Evolutionary conservation across 257 asterid species (phyloP), one percentile per base, ranked within the genome.

Genomic region (Primulina huaijiensis): DNA sequence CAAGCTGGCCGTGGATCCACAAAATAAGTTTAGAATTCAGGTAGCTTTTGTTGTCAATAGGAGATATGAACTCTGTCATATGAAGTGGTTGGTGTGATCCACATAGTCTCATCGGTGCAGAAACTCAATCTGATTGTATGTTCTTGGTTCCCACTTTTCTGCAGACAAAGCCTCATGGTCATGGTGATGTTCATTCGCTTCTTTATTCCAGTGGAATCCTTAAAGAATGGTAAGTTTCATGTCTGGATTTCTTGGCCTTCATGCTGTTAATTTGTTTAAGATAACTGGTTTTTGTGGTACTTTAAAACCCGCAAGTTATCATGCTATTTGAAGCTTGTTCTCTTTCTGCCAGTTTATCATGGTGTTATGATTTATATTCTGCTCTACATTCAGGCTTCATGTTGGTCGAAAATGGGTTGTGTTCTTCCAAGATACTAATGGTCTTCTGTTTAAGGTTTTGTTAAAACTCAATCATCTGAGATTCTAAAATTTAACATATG

Each of bases 161-260:
- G 16, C 74, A 93, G 99, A 93, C 96, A 78, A 93, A 93, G 81
- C 99, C 99, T 72, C 99, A 93, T 72, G 99, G 99, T 73, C 99
- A 93, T 79, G 99, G 99, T 62, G 99, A 93, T 73, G 96, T 93
- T 78, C 99, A 93, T 81, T 87, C 97, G 50, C 96, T 93, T 86
- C 95, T 93, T 56, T 90, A 84, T 79, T 89, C 99, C 56, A 87
- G 84, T 63, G 97, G 99, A 65, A 86, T 89, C 86, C 96, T 93
- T 66, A 87, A 85, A 78, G 85, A 75, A 67, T 93, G 99, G 99
- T 93, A 76, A 74, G 84, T 81, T 40, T 64, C 33, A 8, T 67
- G 34, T 64, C 62, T 55, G 76, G 59, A 60, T 59, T 65, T 73
- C 60, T 34, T 65, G 38, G 62, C 65, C 37, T 57, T n/a, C 20